Base-by-base conservation (phyloP, 495 filamentous ascomycete species). In the Podospora appendiculata region DNA sequence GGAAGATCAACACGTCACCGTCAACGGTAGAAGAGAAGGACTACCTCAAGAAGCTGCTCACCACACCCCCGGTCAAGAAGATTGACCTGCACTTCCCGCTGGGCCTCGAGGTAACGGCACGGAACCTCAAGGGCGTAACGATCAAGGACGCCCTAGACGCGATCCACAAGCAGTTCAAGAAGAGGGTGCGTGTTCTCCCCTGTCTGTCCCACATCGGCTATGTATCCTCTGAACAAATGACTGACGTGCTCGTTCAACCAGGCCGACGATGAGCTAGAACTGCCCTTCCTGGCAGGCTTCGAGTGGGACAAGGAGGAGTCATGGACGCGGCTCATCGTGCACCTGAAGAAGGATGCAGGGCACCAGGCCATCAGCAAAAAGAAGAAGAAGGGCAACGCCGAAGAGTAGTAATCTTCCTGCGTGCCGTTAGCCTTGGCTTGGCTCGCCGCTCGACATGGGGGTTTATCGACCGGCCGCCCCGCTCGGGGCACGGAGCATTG, bases 101-200 rank as follows among this genome's bases (percentile, higher is more conserved):
- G 38, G 90, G 90, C n/a, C 74, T 90, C 8, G 84, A 90, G 57
- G 88, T 96, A 61, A 88, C 88, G 39, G 90, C 90, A 57, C 79
- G 90, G 56, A 96, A 96, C 68, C 69, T 87, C 54, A 91, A 92
- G 67, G 90, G 90, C 36, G 89, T 96, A 56, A 96, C 90, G 39
- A 88, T 96, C 76, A 95, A 94, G 74, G 90, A 96, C 70, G 90
- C 89, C 50, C 66, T 95, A 64, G 89, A 95, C 68, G 90, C 87
- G 58, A 95, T 96, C 74, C 76, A 93, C 79, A 95, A 95, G 76
- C 81, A 86, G 58, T 93, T 84, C 78, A 92, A 91, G 79, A 96
- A 95, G 82, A 83, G 89, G 84, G 90, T 88, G 72, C 53, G 71
- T 60, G 36, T 11, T 35, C 41, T 32, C 19, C 25, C 25, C 36